Base-by-base conservation (phyloP, 805 yeast genomes). In the Myxozyma melibiosi region DNA sequence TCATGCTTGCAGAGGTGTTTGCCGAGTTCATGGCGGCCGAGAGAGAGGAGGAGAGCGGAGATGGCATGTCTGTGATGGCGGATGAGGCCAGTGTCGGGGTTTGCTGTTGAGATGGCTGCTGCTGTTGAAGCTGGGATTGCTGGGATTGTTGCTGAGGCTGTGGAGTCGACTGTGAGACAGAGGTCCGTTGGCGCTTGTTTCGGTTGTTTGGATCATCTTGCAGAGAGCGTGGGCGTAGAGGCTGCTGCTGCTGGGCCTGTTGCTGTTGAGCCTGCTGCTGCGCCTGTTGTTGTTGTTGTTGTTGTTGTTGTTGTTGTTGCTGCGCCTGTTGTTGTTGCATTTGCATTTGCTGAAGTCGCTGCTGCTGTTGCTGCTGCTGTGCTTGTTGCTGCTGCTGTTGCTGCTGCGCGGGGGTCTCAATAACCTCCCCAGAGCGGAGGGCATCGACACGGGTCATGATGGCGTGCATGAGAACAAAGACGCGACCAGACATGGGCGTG, bases 291-390 rank as follows among this genome's bases (percentile, higher is more conserved):
- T 50, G 45, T 3, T 20, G 45, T 18, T 35, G 49, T 20, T 43
- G 67, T 40, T 25, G 71, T 53, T 70, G 71, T 66, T 31, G 49
- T 35, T 49, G 47, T 40, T 16, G 53, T 20, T 27, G 53, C 30
- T 11, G 30, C 55, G 30, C 46, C 40, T 4, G 22, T 24, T 34
- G 58, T 20, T 20, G 31, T n/a, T 25, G 46, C 11, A 14, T 25
- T 30, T 46, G 62, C 45, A 38, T 50, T 31, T 35, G 54, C 25
- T 53, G 47, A 25, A 45, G 52, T 18, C 33, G 50, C 27, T 42
- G 43, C 20, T 34, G 37, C 18, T 22, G 42, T 20, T 45, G 51
- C 40, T 42, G 47, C 28, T 51, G 51, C 9, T 7, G 38, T 6
- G 16, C 43, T 5, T 38, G 38, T 11, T 35, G 46, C 42, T 30